Conservation (phyloP, 192 early-diverging fungal species). For the Dimargaris xerosporica region DNA sequence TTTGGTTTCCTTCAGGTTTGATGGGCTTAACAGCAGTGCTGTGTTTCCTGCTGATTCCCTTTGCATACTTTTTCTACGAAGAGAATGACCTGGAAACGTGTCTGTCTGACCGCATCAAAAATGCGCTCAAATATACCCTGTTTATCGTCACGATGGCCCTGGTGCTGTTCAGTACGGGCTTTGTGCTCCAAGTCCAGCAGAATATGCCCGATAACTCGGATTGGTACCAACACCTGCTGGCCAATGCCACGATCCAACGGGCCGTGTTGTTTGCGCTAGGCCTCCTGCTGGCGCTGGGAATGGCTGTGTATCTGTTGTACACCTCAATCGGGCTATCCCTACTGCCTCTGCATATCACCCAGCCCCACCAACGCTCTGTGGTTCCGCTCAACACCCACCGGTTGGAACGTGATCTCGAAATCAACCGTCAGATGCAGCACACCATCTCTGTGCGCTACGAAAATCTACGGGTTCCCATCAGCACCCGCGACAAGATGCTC, state of each 20-base stretch:
- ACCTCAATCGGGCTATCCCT: slow-evolving; percentile 15
- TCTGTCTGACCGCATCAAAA: slow-evolving; percentile 18
- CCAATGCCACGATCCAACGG: slow-evolving; percentile 14
- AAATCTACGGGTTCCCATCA: slow-evolving; percentile 7
- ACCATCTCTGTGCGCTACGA: slow-evolving; percentile 5
- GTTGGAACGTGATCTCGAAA: slow-evolving; percentile 2
- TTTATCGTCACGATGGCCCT: slow-evolving; percentile 33
- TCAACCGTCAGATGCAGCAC: slow-evolving; percentile 12
- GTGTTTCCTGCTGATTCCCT: slow-evolving; percentile 34
- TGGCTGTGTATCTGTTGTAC: slow-evolving; percentile 35
- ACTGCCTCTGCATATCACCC: slow-evolving; percentile 3
- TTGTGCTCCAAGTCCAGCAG: slow-evolving; percentile 28
- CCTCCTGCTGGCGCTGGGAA: slow-evolving; percentile 30
- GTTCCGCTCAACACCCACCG: slow-evolving; percentile 1
- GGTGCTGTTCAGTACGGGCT: slow-evolving; percentile 28
- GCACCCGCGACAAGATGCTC: slow-evolving; percentile 5
- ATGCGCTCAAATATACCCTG: slow-evolving; percentile 36
- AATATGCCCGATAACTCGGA: slow-evolving; percentile 26
- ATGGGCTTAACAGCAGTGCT: slow-evolving; percentile 33
- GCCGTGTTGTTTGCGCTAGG: slow-evolving; percentile 33
- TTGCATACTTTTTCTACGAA: slow-evolving; percentile 47
- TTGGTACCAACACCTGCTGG: slow-evolving; percentile 31
- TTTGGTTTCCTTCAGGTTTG: slow-evolving; percentile 12
- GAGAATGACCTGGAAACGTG: slow-evolving; percentile 31
- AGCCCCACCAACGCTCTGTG: neutral